Conservation (phyloP, 129 eudicot genomes). For the Mikania micrantha region DNA sequence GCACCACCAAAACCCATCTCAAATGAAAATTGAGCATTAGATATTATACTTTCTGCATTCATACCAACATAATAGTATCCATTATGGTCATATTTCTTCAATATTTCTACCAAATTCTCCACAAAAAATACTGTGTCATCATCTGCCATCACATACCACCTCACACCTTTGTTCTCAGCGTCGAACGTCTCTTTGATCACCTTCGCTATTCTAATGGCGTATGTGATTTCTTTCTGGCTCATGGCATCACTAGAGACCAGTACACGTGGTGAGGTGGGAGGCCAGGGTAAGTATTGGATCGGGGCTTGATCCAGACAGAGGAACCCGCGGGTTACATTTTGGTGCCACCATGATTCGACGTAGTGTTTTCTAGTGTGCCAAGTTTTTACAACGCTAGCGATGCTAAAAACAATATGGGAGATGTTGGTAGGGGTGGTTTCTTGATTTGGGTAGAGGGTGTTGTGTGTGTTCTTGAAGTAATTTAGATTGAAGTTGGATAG, state of each 20-base stretch:
- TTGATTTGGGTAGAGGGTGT: constrained; percentile 7
- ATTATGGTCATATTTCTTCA: constrained; percentile 51
- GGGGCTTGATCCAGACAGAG: constrained; percentile 48
- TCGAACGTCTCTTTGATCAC: constrained; percentile 39
- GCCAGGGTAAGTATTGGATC: constrained; percentile 46
- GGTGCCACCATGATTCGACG: constrained; percentile 69
- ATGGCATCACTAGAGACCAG: constrained; percentile 23
- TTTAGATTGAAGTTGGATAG: constrained; percentile 26
- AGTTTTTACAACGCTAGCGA: constrained; percentile 31
- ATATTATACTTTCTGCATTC: constrained; percentile 44
- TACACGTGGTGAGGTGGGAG: constrained; percentile 42
- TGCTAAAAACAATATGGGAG: constrained; percentile 50
- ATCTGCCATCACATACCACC: constrained; percentile 71
- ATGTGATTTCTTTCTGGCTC: constrained; percentile 21
- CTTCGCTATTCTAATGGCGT: constrained; percentile 36
- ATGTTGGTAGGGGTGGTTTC: constrained; percentile 30
- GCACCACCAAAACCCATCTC: constrained; percentile 82
- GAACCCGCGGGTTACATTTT: constrained; percentile 48
- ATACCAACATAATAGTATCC: constrained; percentile 51
- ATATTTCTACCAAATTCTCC: constrained; percentile 49
- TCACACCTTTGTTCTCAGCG: constrained; percentile 24
- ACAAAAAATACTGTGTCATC: constrained; percentile 62
- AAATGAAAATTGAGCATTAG: constrained; percentile 35
- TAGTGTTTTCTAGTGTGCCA: constrained; percentile 38
- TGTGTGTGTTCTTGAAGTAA: constrained; percentile 16